phyloP scores from a whole-genome alignment of 2,329 filamentous ascomycete species.

The Cyclaneusma minus region DNA sequence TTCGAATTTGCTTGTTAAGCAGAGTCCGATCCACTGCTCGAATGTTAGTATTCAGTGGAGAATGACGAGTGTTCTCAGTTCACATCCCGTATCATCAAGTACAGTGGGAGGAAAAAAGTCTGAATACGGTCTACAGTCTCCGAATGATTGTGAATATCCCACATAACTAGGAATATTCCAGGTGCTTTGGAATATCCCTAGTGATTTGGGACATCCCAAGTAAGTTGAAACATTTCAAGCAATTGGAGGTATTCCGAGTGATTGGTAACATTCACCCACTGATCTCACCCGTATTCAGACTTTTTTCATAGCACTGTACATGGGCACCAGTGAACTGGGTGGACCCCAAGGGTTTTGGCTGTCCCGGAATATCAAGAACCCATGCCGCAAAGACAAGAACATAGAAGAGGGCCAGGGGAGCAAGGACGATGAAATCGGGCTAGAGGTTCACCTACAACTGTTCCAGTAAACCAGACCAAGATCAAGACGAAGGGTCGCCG shows the following conservation, averaged over 20 bases:
- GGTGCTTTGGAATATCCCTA: too few species aligned
- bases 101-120: background rate
- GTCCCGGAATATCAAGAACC: too few species aligned
- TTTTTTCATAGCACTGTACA: too few species aligned
- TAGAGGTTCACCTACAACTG: slow-evolving; percentile 33
- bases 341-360: too few species aligned
- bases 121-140: slow-evolving; percentile 1
- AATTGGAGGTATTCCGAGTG: too few species aligned
- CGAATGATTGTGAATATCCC: too few species aligned
- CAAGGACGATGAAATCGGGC: too few species aligned
- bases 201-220: too few species aligned
- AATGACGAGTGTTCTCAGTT: background rate
- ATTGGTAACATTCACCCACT: too few species aligned
- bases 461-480: slow-evolving; percentile 52
- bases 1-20: slow-evolving; percentile 47
- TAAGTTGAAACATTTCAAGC: too few species aligned
- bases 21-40: slow-evolving; percentile 49
- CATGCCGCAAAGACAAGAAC: background rate
- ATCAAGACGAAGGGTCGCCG: slow-evolving; percentile 54
- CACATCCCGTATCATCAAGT: slow-evolving; percentile 1
- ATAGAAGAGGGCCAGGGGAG: background rate
- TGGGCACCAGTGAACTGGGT: background rate
- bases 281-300: too few species aligned
- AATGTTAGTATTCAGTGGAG: slow-evolving; percentile 5
- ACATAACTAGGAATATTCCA: too few species aligned